phyloP scores from a whole-genome alignment of 1,139 yeast species.

The Saccharomyces uvarum region DNA sequence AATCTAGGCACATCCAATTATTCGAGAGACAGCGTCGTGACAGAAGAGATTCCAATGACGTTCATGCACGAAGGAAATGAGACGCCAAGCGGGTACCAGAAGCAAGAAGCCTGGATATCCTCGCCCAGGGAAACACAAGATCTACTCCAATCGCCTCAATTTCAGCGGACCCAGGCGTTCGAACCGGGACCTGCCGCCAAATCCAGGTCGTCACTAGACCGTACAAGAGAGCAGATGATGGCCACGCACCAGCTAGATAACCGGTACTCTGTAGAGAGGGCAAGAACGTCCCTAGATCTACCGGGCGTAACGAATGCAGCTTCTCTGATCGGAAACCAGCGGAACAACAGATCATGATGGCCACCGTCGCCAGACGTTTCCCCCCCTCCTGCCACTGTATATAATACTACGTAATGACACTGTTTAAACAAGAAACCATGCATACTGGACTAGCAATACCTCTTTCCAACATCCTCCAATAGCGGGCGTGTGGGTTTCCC shows the following conservation, averaged over 20 bases:
- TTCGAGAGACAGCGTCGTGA: constrained; percentile 24
- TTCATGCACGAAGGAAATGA: constrained; percentile 19
- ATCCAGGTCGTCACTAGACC: constrained; percentile 32
- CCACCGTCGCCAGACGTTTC: background rate
- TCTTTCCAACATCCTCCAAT: background rate
- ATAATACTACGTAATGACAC: background rate
- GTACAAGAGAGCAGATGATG: constrained; percentile 33
- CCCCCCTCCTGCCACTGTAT: background rate
- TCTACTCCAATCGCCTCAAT: constrained; percentile 19
- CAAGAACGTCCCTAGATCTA: constrained; percentile 34
- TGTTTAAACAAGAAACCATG: background rate
- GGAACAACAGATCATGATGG: background rate
- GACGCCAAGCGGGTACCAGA: constrained; percentile 14
- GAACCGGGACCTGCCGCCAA: background rate
- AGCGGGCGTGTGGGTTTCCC: background rate
- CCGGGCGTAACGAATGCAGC: constrained; percentile 36
- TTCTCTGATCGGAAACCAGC: constrained; percentile 24
- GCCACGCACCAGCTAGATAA: constrained; percentile 33
- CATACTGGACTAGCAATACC: background rate
- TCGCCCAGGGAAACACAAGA: constrained; percentile 19
- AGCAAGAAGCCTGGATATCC: constrained; percentile 5
- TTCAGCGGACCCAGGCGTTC: background rate
- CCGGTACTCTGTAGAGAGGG: constrained; percentile 34
- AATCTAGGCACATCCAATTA: constrained; percentile 12
- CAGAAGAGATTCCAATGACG: constrained; percentile 31